phyloP scores from a whole-genome alignment of 495 filamentous ascomycete species.

The Venustampulla echinocandica region DNA sequence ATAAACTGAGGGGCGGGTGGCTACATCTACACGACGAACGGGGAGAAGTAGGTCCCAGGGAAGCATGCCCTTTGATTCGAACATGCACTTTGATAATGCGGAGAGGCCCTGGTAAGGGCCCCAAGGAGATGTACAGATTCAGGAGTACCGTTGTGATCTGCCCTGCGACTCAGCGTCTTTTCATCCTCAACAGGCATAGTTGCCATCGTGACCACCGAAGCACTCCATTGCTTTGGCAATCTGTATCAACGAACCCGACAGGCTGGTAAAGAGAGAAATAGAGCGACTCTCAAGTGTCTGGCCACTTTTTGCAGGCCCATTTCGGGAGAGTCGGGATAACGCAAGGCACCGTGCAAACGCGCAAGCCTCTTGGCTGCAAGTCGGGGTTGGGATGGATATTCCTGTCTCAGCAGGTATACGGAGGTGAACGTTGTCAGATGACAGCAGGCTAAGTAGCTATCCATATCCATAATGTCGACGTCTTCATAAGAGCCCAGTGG shows the following conservation, averaged over 20 bases:
- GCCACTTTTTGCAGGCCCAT: not conserved
- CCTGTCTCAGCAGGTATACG: not conserved
- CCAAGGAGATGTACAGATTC: not conserved
- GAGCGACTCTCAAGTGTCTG: no score
- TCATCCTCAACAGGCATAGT: not conserved
- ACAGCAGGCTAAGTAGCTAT: not conserved
- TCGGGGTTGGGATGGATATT: not conserved
- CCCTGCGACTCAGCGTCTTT: constrained; percentile 21
- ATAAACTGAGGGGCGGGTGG: constrained; percentile 19
- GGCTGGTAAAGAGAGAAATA: constrained; percentile 4
- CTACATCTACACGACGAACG: constrained; percentile 16
- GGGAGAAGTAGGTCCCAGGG: constrained; percentile 1
- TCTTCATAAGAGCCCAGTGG: not conserved
- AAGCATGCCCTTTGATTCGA: constrained; percentile 24
- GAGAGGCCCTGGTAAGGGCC: constrained; percentile 12
- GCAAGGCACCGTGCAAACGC: not conserved
- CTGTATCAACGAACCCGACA: constrained; percentile 12
- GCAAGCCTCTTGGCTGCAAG: not conserved
- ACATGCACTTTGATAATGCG: not conserved
- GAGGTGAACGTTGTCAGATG: not conserved
- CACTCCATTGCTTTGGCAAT: constrained; percentile 18
- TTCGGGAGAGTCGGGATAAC: not conserved
- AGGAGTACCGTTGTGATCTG: constrained; percentile 8
- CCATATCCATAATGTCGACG: no score
- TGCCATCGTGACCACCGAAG: constrained; percentile 13